phyloP scores from a whole-genome alignment of 257 asterid species.

The Handroanthus guayacan region DNA sequence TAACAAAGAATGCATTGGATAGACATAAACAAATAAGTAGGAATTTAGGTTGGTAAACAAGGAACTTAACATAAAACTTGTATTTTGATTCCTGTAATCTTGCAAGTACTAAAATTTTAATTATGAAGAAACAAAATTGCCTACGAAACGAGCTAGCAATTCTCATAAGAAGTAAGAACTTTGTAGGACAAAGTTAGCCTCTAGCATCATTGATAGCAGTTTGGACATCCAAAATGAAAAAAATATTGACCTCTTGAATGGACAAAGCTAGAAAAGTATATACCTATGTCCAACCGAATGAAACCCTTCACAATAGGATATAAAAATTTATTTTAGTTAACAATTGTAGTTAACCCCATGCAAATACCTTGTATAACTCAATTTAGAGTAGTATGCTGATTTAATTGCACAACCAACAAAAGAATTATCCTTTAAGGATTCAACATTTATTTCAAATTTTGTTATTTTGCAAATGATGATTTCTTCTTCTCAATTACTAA shows the following conservation, averaged over 20 bases:
- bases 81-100: too few species aligned
- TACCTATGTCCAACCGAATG: background rate
- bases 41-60: background rate
- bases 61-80: background rate
- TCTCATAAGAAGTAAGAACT: background rate
- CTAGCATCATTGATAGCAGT: too few species aligned
- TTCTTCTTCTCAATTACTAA: background rate
- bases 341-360: background rate
- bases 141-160: background rate
- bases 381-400: background rate
- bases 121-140: background rate
- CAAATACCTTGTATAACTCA: background rate
- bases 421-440: conserved; percentile 8
- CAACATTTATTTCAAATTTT: background rate
- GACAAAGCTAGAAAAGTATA: background rate
- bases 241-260: background rate
- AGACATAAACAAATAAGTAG: too few species aligned
- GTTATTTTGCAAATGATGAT: background rate
- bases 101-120: background rate
- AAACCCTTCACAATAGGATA: conserved; percentile 5
- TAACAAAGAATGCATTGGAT: background rate
- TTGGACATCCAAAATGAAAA: background rate
- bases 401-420: background rate
- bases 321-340: background rate
- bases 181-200: too few species aligned